Evolutionary conservation across 2,329 filamentous ascomycete species (phyloP).

Genomic region (Aspergillus caelatus): DNA sequence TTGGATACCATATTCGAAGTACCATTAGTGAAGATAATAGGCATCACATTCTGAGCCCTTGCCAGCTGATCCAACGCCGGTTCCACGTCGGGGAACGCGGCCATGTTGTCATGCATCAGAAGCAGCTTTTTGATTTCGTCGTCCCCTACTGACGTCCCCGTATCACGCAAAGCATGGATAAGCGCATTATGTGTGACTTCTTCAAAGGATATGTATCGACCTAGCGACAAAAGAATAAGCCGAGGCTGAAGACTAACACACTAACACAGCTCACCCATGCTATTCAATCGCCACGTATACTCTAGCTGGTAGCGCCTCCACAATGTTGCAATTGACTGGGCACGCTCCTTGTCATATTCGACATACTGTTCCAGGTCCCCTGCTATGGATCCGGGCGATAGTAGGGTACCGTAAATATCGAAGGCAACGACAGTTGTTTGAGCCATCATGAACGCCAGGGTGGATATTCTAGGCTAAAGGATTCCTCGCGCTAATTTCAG

Average conservation of each 20-base stretch:
- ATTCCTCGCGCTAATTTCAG: background rate
- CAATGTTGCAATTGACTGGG: constrained; percentile 58
- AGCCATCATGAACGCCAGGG: constrained; percentile 18
- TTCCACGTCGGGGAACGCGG: constrained; percentile 66
- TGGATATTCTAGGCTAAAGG: constrained; percentile 9
- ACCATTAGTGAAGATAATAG: constrained; percentile 73
- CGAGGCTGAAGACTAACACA: constrained; percentile 6
- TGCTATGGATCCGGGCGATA: constrained; percentile 71
- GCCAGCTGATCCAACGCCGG: constrained; percentile 55
- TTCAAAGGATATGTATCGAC: constrained; percentile 63
- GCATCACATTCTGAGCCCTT: constrained; percentile 46
- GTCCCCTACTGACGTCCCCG: constrained; percentile 49
- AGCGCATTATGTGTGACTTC: constrained; percentile 66
- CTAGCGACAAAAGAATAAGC: constrained; percentile 42
- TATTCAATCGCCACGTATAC: constrained; percentile 75
- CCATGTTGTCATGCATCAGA: constrained; percentile 65
- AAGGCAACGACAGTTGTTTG: constrained; percentile 63
- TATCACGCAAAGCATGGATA: constrained; percentile 65
- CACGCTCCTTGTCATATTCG: constrained; percentile 55
- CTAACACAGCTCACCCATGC: constrained; percentile 63
- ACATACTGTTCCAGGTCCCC: constrained; percentile 60
- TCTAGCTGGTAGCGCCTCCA: constrained; percentile 75
- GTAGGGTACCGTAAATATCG: constrained; percentile 74
- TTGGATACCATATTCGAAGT: constrained; percentile 64
- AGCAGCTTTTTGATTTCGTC: constrained; percentile 57